Evolutionary conservation across 164 flowering plant genomes (phyloP), one percentile per base, ranked within the genome.

Genomic region (Kalanchoe fedtschenkoi): DNA sequence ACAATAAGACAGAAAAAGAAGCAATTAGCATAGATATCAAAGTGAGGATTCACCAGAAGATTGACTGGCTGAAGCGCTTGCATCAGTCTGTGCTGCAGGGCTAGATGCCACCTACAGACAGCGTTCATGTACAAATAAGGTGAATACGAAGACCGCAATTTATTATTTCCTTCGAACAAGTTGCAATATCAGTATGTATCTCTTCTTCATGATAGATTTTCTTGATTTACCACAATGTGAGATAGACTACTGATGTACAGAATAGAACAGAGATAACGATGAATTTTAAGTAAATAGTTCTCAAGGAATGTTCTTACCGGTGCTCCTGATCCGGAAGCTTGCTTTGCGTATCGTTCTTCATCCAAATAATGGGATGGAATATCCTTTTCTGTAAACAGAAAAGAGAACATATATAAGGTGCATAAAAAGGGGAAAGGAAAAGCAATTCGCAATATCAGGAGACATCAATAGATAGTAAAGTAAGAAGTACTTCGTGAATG

Each of bases 351-450:
- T 68, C 81, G 83, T 71, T 85, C 88, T 65, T 83, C 96, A 76
- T 88, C 92, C 37, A 85, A 68, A 69, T 79, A 81, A 38, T 34
- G 74, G 41, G 89, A 71, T 34, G 99, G 99, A 35, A 93, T 82
- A 78, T 93, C 96, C 70, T 90, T 93, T 69, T 93, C 97, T 93
- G 86, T 39, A 71, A 65, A 42, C 9, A 24, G 1, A 34, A 24
- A 9, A 39, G 24, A 53, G 54, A 58, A n/a, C n/a, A n/a, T n/a
- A n/a, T n/a, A n/a, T n/a, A n/a, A n/a, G n/a, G n/a, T n/a, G n/a
- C n/a, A n/a, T n/a, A n/a, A n/a, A n/a, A n/a, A n/a, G n/a, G n/a
- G n/a, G n/a, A n/a, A n/a, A n/a, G 26, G 56, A 30, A 60, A 24
- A 17, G 59, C 7, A 16, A 51, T 10, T 2, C 61, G 53, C 39